Conservation (phyloP, 257 asterid species). For the Solanum pennellii region DNA sequence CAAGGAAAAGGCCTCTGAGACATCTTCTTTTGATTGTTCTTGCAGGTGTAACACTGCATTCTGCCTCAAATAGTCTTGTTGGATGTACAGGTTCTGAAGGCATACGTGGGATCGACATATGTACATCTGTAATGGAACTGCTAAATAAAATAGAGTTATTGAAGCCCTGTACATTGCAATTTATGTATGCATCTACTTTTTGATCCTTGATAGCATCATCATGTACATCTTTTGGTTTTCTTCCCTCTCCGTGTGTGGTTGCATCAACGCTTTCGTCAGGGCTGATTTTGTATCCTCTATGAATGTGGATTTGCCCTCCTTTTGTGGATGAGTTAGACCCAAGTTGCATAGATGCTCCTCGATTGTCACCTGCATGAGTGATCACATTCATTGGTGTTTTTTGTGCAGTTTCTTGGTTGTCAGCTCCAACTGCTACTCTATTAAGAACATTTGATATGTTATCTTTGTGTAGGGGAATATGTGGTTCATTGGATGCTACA, state of each 20-base stretch:
- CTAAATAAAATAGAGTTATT: constrained; percentile 63
- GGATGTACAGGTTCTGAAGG: constrained; percentile 24
- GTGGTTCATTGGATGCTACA: constrained; percentile 19
- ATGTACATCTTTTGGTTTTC: constrained; percentile 9
- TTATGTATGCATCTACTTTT: constrained; percentile 32
- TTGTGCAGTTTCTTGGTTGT: constrained; percentile 2
- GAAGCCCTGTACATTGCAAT: constrained; percentile 67
- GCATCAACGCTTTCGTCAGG: constrained; percentile 13
- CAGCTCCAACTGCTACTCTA: constrained; percentile 20
- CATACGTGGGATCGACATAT: constrained; percentile 18
- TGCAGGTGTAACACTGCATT: constrained; percentile 31
- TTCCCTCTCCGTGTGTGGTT: constrained; percentile 40
- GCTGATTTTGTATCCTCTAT: constrained; percentile 58
- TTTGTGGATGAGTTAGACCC: constrained; percentile 32
- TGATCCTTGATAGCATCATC: constrained; percentile 20
- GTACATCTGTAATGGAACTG: constrained; percentile 54
- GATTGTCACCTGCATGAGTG: constrained; percentile 82
- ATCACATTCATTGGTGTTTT: constrained; percentile 45
- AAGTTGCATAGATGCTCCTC: constrained; percentile 80
- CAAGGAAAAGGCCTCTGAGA: constrained; percentile 64
- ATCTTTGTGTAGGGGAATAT: constrained; percentile 22
- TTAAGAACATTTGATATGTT: constrained; percentile 28
- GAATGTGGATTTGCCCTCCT: constrained; percentile 46
- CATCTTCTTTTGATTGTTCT: constrained; percentile 73
- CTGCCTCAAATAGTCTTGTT: constrained; percentile 19